Base-by-base conservation (phyloP, 2,329 filamentous ascomycete species). In the Clonostachys byssicola region DNA sequence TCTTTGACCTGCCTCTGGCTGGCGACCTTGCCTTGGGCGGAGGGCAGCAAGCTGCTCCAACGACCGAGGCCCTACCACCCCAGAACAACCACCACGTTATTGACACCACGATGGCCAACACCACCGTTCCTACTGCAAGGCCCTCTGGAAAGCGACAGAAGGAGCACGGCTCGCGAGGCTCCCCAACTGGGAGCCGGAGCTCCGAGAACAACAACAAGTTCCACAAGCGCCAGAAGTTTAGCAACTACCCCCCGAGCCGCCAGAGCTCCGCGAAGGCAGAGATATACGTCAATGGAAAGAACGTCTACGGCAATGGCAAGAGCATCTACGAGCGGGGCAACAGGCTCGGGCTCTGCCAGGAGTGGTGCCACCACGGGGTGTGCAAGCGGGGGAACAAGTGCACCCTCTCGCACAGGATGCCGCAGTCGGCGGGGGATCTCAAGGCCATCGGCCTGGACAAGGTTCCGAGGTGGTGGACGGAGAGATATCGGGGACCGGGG, bases 301-400 rank as follows among this genome's bases (percentile, higher is more conserved):
- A 12, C 42, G n/a, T 16, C 16, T 34, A 41, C 42, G 47, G 40
- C 52, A 52, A 38, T 40, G 40, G 16, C 46, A 43, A 23, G 42
- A 43, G 17, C 45, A 23, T 17, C 40, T 42, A 9, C 45, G 40
- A 18, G 36, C 18, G 20, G 40, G 42, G 34, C 45, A 33, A 17
- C 42, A 47, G 33, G 38, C n/a, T 43, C 20, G 20, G 12, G 14
- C 12, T 8, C 17, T 77, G 76, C 57, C 66, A 68, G 12, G 63
- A 73, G 57, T 80, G 74, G 74, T 77, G 74, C 57, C 64, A 65
- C 45, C 60, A 68, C 39, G 75, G 75, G 7, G 65, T 59, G 12
- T 80, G 77, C 58, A 68, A 63, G 53, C 77, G 65, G 60, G 71
- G 67, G 5, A 44, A 48, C 7, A 51, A 58, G 9, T 80, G 77